Evolutionary conservation across 148 eudicot genomes (phyloP).

Genomic region (Vaccinium corymbosum): DNA sequence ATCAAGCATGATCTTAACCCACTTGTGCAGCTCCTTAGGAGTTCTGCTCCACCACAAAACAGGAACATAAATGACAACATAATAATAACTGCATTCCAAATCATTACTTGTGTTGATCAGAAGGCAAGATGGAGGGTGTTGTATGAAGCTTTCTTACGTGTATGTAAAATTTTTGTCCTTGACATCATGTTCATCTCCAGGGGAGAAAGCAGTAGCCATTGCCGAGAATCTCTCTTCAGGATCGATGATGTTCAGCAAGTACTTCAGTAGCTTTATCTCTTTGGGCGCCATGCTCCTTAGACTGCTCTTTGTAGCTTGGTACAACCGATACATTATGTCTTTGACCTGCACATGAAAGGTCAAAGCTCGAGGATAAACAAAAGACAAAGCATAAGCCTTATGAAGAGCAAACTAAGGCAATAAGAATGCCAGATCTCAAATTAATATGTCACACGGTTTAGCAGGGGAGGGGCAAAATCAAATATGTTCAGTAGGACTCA

Average conservation of each 20-base stretch:
- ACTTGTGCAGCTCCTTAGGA: constrained; percentile 91
- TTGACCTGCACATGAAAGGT: constrained; percentile 54
- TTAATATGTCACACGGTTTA: neutral
- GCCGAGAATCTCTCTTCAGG: constrained; percentile 99
- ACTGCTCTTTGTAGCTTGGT: constrained; percentile 88
- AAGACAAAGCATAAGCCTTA: neutral
- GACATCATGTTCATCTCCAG: constrained; percentile 64
- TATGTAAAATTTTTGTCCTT: constrained; percentile 67
- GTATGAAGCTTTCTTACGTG: constrained; percentile 51
- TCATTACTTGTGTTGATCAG: neutral
- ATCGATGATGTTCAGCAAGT: constrained; percentile 82
- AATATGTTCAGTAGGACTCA: neutral
- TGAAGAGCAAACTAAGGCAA: neutral
- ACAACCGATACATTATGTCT: constrained; percentile 79
- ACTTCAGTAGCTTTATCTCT: constrained; percentile 88
- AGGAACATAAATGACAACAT: neutral
- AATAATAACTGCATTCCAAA: neutral
- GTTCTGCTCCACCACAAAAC: constrained; percentile 44
- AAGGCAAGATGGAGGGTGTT: neutral
- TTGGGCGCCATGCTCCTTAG: constrained; percentile 79
- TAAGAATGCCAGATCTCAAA: constrained; percentile 1
- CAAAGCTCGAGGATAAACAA: neutral
- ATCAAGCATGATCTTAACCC: constrained; percentile 92
- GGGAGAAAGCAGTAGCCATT: constrained; percentile 85
- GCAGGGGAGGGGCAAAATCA: neutral